A percentile compares a stretch with the other conserved stretches of the same genome.
phyloP scores from a whole-genome alignment of 257 asterid species.

The Solanum chmielewskii region DNA sequence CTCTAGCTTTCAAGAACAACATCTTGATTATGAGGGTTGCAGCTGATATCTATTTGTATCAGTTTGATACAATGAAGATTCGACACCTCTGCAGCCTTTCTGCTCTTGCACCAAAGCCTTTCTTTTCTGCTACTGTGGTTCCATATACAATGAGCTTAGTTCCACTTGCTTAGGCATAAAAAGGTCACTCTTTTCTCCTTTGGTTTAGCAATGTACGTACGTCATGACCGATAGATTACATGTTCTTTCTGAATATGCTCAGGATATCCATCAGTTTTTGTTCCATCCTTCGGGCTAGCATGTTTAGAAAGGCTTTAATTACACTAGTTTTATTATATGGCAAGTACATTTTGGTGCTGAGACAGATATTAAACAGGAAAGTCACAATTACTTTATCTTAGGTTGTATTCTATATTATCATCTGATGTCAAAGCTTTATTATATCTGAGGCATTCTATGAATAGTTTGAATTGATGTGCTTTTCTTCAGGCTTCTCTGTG shows the following conservation, averaged over 20 bases:
- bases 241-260: neutral
- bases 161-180: constrained; percentile 21
- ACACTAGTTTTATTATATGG: neutral
- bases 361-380: neutral
- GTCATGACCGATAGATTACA: neutral
- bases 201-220: neutral
- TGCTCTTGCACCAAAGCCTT: too few relatives aligned
- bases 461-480: neutral
- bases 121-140: too few relatives aligned
- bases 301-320: neutral
- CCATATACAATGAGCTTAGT: constrained; percentile 34
- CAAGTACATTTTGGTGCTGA: neutral
- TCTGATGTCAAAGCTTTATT: neutral
- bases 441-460: neutral
- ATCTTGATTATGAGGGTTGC: constrained; percentile 32
- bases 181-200: neutral
- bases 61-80: too few relatives aligned
- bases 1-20: constrained; percentile 43
- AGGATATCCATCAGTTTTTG: neutral
- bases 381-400: neutral
- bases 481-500: neutral
- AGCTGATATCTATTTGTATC: neutral
- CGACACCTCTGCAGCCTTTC: too few relatives aligned
- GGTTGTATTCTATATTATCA: neutral
- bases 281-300: neutral